A percentile compares a stretch with the other conserved stretches of the same genome.
Conservation (phyloP, 2,329 filamentous ascomycete genomes). For the Pseudogymnoascus sp. region DNA sequence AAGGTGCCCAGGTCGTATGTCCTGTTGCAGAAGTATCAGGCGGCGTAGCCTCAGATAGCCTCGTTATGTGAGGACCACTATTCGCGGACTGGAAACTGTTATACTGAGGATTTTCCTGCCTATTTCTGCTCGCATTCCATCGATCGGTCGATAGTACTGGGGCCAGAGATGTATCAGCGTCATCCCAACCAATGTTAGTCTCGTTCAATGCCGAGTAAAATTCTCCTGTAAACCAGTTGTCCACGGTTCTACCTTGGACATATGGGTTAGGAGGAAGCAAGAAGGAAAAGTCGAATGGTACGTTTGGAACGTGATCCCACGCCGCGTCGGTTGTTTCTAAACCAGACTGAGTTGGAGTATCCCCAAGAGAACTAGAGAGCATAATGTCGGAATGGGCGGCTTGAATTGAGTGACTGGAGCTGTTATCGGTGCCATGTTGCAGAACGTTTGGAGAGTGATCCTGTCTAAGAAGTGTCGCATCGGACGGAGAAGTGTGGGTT, state of each 20-base stretch:
- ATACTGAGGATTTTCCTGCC: not conserved
- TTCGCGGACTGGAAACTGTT: not conserved
- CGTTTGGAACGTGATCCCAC: not conserved
- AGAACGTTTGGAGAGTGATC: not conserved
- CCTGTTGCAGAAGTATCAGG: not conserved
- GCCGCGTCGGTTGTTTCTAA: not conserved
- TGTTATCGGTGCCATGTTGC: not conserved
- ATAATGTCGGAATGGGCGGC: not conserved
- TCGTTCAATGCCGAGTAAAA: slow-evolving; percentile 22
- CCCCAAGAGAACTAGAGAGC: not conserved
- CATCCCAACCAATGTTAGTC: slow-evolving; percentile 18
- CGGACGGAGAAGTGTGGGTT: not conserved
- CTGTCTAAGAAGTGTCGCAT: not conserved
- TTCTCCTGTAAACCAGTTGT: slow-evolving; percentile 20
- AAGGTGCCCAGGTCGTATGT: slow-evolving; percentile 13
- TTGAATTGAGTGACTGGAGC: not conserved
- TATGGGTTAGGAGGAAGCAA: slow-evolving; percentile 14
- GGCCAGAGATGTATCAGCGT: slow-evolving; percentile 7
- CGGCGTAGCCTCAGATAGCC: not conserved
- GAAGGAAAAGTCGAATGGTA: slow-evolving; percentile 17
- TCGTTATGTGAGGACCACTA: not conserved
- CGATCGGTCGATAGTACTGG: slow-evolving; percentile 8
- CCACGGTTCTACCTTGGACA: not conserved
- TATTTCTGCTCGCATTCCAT: not conserved
- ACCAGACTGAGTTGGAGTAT: not conserved